Evolutionary conservation across 2,329 filamentous ascomycete genomes (phyloP), one percentile per base, ranked within the genome.

Genomic region (Aspergillus neoniger): DNA sequence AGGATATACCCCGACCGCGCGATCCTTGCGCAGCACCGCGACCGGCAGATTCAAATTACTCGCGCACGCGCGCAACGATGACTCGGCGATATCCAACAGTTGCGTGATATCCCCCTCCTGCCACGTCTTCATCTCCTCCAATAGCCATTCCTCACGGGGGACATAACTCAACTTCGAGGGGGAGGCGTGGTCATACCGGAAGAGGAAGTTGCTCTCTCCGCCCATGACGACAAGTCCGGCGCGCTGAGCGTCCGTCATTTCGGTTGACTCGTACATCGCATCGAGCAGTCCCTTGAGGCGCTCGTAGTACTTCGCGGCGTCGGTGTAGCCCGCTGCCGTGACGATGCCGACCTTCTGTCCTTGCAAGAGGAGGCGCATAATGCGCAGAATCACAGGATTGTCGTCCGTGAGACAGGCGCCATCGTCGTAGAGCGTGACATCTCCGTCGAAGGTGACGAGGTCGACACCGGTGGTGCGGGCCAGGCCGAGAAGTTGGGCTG

Each of bases 141-240:
- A 76, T 17, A 86, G 72, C 86, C 86, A 89, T 60, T 87, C 79
- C 12, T 79, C 74, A 17, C 83, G 77, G 1, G 82, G 74, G 69
- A 89, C 89, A 49, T 89, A 85, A 0, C 83, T 78, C 12, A 98
- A 84, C 17, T 90, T 85, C 74, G 89, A 82, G 1, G 87, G 85
- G 0, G 87, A 86, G 10, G 80, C 77, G 0, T 83, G 79, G 62
- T 87, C 85, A 77, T 90, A 96, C 55, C 87, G 87, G 79, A 98
- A 97, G 55, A 98, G 87, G 76, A 96, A 99, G 79, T 96, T 98
- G 62, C 91, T 92, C 77, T 99, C 95, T 58, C 95, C 95, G 64
- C 95, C 95, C 85, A 99, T 92, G 67, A 99, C 89, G 63, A 98
- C 84, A 5, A 99, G 83, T 68, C 90, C 92, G 21, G 89, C 84